These are phyloP conservation scores for Botryosphaeria agaves DNA, from an alignment of 2,329 filamentous ascomycete species.

Conservation along the genomic window DNA sequence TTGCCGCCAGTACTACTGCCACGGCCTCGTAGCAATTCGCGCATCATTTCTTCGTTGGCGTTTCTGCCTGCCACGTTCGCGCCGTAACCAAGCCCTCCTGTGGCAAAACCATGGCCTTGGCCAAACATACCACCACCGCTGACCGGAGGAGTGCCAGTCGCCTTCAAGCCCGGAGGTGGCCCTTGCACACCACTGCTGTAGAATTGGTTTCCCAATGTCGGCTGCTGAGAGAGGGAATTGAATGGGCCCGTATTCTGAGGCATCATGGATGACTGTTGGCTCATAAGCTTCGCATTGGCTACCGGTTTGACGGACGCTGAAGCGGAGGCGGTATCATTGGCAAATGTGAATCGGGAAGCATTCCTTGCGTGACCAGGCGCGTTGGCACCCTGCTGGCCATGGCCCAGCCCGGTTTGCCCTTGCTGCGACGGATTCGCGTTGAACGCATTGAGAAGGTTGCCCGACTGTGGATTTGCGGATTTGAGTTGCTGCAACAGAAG, in stretches of 20 bases:
- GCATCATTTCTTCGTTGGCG: conserved; percentile 54
- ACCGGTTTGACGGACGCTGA: conserved; percentile 53
- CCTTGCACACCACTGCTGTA: conserved; percentile 78
- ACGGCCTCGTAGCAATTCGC: conserved; percentile 61
- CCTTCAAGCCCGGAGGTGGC: conserved; percentile 88
- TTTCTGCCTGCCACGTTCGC: conserved; percentile 47
- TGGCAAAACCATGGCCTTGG: conserved; percentile 71
- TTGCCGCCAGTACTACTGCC: conserved; percentile 42
- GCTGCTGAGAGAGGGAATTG: conserved; percentile 35
- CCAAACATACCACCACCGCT: conserved; percentile 70
- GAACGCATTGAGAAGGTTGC: conserved; percentile 32
- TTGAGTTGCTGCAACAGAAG: conserved; percentile 47
- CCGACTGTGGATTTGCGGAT: conserved; percentile 33
- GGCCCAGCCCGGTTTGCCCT: conserved; percentile 25
- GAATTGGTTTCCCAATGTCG: conserved; percentile 45
- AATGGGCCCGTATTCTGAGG: conserved; percentile 28
- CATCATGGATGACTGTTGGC: conserved; percentile 78
- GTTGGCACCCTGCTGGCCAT: conserved; percentile 36
- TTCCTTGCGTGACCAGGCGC: conserved; percentile 59
- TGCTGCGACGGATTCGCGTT: conserved; percentile 29
- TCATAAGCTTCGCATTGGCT: conserved; percentile 66
- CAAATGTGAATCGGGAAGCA: conserved; percentile 75
- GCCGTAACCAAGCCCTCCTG: conserved; percentile 44
- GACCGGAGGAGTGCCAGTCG: conserved; percentile 80
- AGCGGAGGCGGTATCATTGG: conserved; percentile 49